Evolutionary conservation across 495 filamentous ascomycete species (phyloP).

Genomic region (Aspergillus diversus): DNA sequence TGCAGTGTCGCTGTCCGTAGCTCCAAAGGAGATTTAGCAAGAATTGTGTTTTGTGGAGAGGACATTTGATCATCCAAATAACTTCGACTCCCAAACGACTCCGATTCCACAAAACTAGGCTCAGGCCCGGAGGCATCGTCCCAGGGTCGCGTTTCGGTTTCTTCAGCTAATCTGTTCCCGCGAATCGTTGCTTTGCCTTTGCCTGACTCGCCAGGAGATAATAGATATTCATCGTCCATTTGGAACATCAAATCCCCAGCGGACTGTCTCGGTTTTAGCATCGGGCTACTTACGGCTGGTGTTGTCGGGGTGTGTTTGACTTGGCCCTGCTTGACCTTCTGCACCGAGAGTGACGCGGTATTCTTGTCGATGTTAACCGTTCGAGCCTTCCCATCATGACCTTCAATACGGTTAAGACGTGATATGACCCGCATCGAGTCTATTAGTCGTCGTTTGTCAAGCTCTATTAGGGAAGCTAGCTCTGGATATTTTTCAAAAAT

Average conservation of each 20-base stretch:
- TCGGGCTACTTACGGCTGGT: conserved; percentile 52
- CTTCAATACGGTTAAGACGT: conserved; percentile 62
- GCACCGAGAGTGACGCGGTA: conserved; percentile 54
- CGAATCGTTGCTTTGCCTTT: conserved; percentile 41
- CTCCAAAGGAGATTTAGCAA: conserved; percentile 39
- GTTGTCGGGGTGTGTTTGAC: conserved; percentile 50
- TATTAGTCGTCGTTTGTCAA: conserved; percentile 58
- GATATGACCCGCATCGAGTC: conserved; percentile 63
- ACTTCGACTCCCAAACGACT: conserved; percentile 34
- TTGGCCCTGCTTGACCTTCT: conserved; percentile 54
- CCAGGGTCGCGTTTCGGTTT: conserved; percentile 28
- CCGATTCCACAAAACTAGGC: conserved; percentile 34
- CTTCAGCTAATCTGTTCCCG: conserved; percentile 18
- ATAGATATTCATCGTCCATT: conserved; percentile 79
- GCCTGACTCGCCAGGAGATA: conserved; percentile 29
- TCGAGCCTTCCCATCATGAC: conserved; percentile 46
- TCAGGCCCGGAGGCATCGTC: conserved; percentile 35
- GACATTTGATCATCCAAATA: conserved; percentile 43
- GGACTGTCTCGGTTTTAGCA: conserved; percentile 66
- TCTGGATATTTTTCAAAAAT: conserved; percentile 74
- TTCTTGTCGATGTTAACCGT: conserved; percentile 54
- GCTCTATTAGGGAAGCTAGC: conserved; percentile 55
- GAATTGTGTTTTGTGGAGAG: conserved; percentile 26
- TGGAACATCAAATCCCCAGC: conserved; percentile 84
- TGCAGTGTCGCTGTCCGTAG: conserved; percentile 29